Conservation (phyloP, 768 basidiomycete species). For the Lactarius pseudohatsudake region DNA sequence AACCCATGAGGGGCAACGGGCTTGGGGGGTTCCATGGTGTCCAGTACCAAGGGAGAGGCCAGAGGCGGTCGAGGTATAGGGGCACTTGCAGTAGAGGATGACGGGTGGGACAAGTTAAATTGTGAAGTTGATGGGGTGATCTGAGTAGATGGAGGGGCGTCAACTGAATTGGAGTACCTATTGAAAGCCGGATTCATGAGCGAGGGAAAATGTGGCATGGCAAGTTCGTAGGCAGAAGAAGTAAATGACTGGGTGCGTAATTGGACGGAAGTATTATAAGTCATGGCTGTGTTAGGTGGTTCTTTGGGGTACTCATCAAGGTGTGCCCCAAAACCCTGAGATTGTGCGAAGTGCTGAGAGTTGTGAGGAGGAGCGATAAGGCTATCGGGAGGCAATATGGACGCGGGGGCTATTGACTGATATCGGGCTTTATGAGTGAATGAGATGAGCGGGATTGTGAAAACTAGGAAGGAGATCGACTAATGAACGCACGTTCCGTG, state of each 20-base stretch:
- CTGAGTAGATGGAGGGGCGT: conserved; percentile 11
- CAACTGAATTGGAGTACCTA: conserved; percentile 17
- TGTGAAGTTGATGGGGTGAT: conserved; percentile 24
- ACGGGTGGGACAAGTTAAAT: conserved; percentile 15
- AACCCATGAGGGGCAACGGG: conserved; percentile 27
- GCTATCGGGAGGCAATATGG: conserved; percentile 23
- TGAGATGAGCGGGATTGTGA: conserved; percentile 20
- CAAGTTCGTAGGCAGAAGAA: conserved; percentile 27
- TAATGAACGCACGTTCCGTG: conserved; percentile 37
- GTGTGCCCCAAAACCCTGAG: conserved; percentile 24
- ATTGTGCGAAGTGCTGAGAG: conserved; percentile 25
- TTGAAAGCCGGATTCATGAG: conserved; percentile 24
- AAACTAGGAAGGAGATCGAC: conserved; percentile 14
- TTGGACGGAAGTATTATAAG: conserved; percentile 25
- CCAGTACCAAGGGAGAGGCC: conserved; percentile 1
- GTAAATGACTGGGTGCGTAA: conserved; percentile 27
- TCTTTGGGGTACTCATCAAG: conserved; percentile 25
- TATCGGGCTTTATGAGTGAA: conserved; percentile 65
- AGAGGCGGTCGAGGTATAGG: conserved; percentile 15
- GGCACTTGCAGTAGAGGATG: conserved; percentile 12
- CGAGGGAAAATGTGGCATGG: conserved; percentile 21
- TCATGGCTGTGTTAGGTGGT: conserved; percentile 26
- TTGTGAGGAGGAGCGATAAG: conserved; percentile 28
- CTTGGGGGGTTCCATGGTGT: conserved; percentile 22
- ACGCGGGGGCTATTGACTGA: conserved; percentile 36